Evolutionary conservation across 257 asterid species (phyloP).

Genomic region (Forsythia suspensa): DNA sequence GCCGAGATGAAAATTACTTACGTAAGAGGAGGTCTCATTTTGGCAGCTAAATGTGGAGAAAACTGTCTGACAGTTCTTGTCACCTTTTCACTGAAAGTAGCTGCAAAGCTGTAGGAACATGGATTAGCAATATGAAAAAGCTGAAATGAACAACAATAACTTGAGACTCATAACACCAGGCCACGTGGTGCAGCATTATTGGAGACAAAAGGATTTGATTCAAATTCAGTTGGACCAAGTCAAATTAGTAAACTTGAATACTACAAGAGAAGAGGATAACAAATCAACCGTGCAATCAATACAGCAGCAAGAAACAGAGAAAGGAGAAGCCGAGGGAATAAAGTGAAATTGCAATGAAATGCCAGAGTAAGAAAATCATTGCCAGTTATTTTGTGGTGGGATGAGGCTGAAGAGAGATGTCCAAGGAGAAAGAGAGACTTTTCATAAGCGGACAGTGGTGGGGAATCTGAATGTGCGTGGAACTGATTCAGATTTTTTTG

Average conservation of each 20-base stretch:
- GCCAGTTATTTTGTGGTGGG: neutral
- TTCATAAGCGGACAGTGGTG: neutral
- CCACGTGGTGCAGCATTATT: neutral
- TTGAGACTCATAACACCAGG: neutral
- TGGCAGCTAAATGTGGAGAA: constrained; percentile 96
- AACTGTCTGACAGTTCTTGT: constrained; percentile 86
- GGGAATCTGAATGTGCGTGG: neutral
- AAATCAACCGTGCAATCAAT: neutral
- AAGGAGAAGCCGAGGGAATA: neutral
- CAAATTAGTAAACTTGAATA: neutral
- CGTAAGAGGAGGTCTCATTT: constrained; percentile 96
- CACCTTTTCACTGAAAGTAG: constrained; percentile 86
- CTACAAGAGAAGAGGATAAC: neutral
- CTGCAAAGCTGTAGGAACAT: constrained; percentile 74
- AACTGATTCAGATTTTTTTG: neutral
- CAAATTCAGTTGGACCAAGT: neutral
- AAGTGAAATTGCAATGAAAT: neutral
- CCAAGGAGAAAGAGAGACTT: neutral
- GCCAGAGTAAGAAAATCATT: neutral
- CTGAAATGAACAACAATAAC: neutral
- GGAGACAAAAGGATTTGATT: neutral
- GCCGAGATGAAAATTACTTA: constrained; percentile 34
- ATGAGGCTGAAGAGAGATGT: neutral
- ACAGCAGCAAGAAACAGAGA: neutral
- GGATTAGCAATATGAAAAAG: constrained; percentile 29